phyloP scores from a whole-genome alignment of 805 yeast genomes.

The Alloascoidea hylecoeti region DNA sequence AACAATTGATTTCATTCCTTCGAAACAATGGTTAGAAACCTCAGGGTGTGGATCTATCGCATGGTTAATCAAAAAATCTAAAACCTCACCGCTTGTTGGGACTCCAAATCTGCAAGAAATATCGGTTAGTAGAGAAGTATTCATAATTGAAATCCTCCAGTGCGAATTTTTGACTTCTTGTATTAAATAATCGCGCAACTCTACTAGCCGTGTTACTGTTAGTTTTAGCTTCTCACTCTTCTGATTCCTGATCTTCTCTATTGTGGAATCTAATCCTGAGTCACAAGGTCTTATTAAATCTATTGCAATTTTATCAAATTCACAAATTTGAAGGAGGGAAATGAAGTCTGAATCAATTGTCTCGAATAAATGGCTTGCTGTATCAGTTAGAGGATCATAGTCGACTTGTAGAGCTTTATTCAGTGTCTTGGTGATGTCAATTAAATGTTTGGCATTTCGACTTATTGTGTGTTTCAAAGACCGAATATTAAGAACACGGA shows the following conservation, averaged over 20 bases:
- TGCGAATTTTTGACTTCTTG: background rate
- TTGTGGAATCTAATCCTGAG: background rate
- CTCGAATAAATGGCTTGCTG: constrained; percentile 23
- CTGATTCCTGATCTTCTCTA: background rate
- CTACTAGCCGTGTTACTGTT: background rate
- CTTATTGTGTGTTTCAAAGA: constrained; percentile 44
- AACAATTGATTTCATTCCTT: constrained; percentile 41
- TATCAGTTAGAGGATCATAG: constrained; percentile 33
- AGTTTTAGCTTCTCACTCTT: background rate
- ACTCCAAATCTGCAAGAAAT: constrained; percentile 11
- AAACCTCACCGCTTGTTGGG: constrained; percentile 20
- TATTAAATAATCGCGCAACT: background rate
- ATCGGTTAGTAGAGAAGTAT: constrained; percentile 9
- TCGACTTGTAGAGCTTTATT: constrained; percentile 42
- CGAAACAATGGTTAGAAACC: constrained; percentile 42
- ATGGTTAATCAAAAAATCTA: constrained; percentile 8
- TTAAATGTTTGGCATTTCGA: constrained; percentile 39
- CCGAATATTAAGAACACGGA: constrained; percentile 40
- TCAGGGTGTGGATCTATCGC: constrained; percentile 41
- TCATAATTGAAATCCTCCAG: background rate
- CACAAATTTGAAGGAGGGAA: constrained; percentile 10
- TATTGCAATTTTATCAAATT: background rate
- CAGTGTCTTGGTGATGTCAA: constrained; percentile 30
- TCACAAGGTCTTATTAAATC: background rate
- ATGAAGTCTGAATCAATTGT: constrained; percentile 9